A percentile compares a stretch with the other conserved stretches of the same genome.
These are phyloP conservation scores for Globisporangium irregulare DNA, from an alignment of 352 stramenopile genomes.

Conservation along the genomic window DNA sequence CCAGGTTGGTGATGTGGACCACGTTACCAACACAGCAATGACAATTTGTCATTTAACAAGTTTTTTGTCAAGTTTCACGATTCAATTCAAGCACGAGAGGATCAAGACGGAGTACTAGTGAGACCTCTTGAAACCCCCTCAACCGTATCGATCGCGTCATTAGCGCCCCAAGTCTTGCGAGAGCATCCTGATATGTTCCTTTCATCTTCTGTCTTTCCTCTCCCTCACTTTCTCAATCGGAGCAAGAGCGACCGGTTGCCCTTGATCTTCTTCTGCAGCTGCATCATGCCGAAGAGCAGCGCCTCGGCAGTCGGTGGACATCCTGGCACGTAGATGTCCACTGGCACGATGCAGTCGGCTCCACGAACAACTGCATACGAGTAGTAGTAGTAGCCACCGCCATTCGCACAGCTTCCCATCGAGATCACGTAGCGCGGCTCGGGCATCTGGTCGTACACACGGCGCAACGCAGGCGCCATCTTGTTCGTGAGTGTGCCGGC, in stretches of 20 bases:
- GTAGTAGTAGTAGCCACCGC: conserved; percentile 88
- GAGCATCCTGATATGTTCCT: too few relatives aligned
- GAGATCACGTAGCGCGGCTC: conserved; percentile 98
- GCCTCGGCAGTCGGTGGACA: conserved; percentile 98
- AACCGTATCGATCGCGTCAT: too few relatives aligned
- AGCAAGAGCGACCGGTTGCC: conserved; percentile 95
- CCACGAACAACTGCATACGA: conserved; percentile 93
- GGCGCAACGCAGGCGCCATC: conserved; percentile 98
- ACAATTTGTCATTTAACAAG: too few relatives aligned
- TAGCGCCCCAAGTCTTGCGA: too few relatives aligned
- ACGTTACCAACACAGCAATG: too few relatives aligned
- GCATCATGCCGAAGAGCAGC: conserved; percentile 97
- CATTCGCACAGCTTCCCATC: conserved; percentile 99
- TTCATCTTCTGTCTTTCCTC: too few relatives aligned
- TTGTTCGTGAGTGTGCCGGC: conserved; percentile 99
- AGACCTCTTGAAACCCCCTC: too few relatives aligned
- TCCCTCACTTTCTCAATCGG: conserved; percentile 94
- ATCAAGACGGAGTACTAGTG: too few relatives aligned
- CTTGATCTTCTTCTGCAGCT: conserved; percentile 99
- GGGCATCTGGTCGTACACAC: conserved; percentile 99
- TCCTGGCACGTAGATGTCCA: conserved; percentile 99
- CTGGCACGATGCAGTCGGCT: conserved; percentile 95
- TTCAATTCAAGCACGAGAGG: too few relatives aligned
- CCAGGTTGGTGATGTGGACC: conserved; percentile 17
- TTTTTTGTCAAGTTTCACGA: too few relatives aligned